These are phyloP conservation scores for Cystobasidium ongulense DNA, from an alignment of 768 basidiomycete species.

Conservation along the genomic window DNA sequence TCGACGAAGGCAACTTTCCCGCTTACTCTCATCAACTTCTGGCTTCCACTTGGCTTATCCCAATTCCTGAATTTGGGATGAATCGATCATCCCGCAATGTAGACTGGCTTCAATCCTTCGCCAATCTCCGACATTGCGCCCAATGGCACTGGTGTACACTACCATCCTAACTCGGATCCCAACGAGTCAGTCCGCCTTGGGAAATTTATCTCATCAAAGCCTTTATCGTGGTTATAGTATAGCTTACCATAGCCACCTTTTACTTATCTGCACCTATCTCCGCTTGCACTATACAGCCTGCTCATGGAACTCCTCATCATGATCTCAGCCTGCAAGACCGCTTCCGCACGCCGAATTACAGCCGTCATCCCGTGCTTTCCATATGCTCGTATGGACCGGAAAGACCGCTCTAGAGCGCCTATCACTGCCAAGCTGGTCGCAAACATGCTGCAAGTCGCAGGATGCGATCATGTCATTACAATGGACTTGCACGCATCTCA, in stretches of 20 bases:
- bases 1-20: neutral
- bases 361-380: conserved; percentile 98
- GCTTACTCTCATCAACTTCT: neutral
- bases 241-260: neutral
- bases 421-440: conserved; percentile 98
- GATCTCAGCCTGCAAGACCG: conserved; percentile 57
- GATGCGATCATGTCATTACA: conserved; percentile 98
- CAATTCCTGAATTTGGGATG: neutral
- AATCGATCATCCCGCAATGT: neutral
- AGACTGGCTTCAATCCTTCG: conserved; percentile 43
- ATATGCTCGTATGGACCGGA: conserved; percentile 86
- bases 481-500: conserved; percentile 97
- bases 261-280: neutral
- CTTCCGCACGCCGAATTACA: conserved; percentile 87
- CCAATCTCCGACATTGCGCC: conserved; percentile 30
- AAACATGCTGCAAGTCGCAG: conserved; percentile 93
- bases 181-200: conserved; percentile 54
- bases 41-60: too few relatives aligned
- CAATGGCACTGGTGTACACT: neutral
- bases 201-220: neutral
- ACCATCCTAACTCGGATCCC: conserved; percentile 53
- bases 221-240: neutral
- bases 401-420: conserved; percentile 88
- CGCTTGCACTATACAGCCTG: conserved; percentile 46
- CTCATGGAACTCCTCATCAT: conserved; percentile 98